Conservation (phyloP, 441 rosid species). For the Adansonia madagascariensis region DNA sequence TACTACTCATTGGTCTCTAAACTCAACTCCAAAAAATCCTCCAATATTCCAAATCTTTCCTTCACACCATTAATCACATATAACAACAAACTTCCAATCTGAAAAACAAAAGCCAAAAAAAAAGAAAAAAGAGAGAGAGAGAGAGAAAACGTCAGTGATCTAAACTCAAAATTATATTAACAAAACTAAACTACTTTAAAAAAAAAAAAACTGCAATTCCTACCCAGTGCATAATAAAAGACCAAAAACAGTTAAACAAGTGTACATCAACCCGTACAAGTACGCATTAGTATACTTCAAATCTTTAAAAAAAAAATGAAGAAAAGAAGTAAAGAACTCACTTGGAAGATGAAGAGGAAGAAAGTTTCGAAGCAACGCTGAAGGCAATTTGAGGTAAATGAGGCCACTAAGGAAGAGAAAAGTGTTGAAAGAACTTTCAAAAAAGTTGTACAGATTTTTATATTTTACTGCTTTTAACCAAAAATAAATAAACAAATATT, state of each 20-base stretch:
- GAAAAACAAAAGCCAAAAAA: slow-evolving; percentile 34
- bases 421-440: slow-evolving; percentile 28
- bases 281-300: background rate
- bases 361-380: slow-evolving; percentile 34
- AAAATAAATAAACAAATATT: slow-evolving; percentile 13
- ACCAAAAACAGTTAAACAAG: background rate
- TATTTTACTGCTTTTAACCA: background rate
- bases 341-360: slow-evolving; percentile 28
- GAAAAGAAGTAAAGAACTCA: slow-evolving; percentile 26
- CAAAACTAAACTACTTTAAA: slow-evolving; percentile 5
- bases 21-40: slow-evolving; percentile 29
- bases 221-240: slow-evolving; percentile 13
- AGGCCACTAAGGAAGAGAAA: slow-evolving; percentile 38
- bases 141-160: slow-evolving; percentile 28
- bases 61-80: slow-evolving; percentile 38
- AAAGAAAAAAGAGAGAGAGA: background rate
- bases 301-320: background rate
- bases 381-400: slow-evolving; percentile 40
- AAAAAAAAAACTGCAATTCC: slow-evolving; percentile 24
- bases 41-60: slow-evolving; percentile 25
- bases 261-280: background rate
- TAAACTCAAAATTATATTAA: slow-evolving; percentile 30
- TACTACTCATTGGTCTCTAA: slow-evolving; percentile 50
- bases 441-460: slow-evolving; percentile 25
- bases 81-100: slow-evolving; percentile 49